Evolutionary conservation across 768 basidiomycete genomes (phyloP).

Genomic region (Favolaschia claudopus): DNA sequence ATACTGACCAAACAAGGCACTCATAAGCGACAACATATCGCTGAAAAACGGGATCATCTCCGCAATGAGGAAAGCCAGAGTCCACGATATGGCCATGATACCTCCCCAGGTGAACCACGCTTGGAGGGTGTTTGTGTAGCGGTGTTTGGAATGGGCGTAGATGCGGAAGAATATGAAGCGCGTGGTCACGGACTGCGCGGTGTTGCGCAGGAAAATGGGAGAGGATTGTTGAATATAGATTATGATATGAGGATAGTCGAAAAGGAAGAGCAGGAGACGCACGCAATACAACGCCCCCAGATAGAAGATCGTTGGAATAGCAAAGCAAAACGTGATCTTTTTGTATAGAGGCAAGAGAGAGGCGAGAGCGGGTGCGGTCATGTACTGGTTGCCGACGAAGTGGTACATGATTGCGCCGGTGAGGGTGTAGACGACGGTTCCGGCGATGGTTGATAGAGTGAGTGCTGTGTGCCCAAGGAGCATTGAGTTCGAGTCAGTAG

Average conservation of each 20-base stretch:
- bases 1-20: conserved; percentile 41
- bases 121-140: conserved; percentile 31
- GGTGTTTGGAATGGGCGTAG: conserved; percentile 46
- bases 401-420: conserved; percentile 54
- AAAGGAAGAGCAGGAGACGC: conserved; percentile 5
- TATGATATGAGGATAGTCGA: not conserved
- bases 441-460: conserved; percentile 52
- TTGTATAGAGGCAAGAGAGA: conserved; percentile 46
- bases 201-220: too few relatives aligned
- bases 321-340: conserved; percentile 54
- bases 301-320: conserved; percentile 54
- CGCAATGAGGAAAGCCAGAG: conserved; percentile 34
- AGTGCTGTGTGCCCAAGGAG: conserved; percentile 36
- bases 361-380: conserved; percentile 52
- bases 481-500: not conserved
- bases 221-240: too few relatives aligned
- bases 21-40: conserved; percentile 46
- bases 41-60: conserved; percentile 41
- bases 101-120: conserved; percentile 32
- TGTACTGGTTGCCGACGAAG: conserved; percentile 49
- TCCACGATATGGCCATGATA: conserved; percentile 34
- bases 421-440: conserved; percentile 49
- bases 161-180: conserved; percentile 56
- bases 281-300: conserved; percentile 55
- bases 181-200: conserved; percentile 47